A percentile compares a stretch with the other conserved stretches of the same genome.
Conservation (phyloP, 2,329 filamentous ascomycete species). For the Cryphonectria naterciae region DNA sequence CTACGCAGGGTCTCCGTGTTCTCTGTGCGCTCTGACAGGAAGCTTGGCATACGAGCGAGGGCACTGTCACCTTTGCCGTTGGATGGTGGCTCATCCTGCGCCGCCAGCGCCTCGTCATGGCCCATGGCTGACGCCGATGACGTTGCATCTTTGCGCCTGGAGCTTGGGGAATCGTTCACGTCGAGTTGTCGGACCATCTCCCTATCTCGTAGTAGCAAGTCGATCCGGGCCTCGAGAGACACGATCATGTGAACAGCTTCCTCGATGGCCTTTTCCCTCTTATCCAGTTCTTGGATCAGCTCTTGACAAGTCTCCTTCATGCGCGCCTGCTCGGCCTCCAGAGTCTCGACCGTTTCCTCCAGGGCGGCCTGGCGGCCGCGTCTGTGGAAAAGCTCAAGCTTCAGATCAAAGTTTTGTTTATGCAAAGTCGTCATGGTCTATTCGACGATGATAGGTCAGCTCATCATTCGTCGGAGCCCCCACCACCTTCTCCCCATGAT, state of each 20-base stretch:
- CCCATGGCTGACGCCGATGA: conserved; percentile 34
- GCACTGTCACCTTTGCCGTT: conserved; percentile 32
- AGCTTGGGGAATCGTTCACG: conserved; percentile 42
- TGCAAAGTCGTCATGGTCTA: conserved; percentile 69
- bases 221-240: conserved; percentile 62
- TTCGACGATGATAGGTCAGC: conserved; percentile 12
- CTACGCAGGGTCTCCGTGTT: conserved; percentile 64
- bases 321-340: conserved; percentile 59
- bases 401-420: conserved; percentile 79
- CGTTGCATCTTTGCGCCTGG: conserved; percentile 35
- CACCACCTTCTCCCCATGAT: too few relatives aligned
- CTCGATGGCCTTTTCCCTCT: conserved; percentile 70
- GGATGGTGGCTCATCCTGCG: conserved; percentile 24
- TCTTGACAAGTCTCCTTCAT: conserved; percentile 61
- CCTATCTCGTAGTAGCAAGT: conserved; percentile 57
- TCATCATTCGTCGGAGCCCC: not conserved
- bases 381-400: conserved; percentile 72
- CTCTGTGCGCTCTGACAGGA: conserved; percentile 63
- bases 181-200: conserved; percentile 58
- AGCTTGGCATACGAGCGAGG: conserved; percentile 65
- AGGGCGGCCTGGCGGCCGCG: conserved; percentile 65
- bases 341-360: conserved; percentile 59
- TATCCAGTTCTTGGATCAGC: conserved; percentile 61
- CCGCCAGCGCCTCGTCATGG: conserved; percentile 22
- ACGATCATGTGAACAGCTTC: conserved; percentile 74